Percentiles rank a stretch among this genome's conserved stretches.
Conservation (phyloP, 202 grass and related monocot genomes). For the Panicum hallii region DNA sequence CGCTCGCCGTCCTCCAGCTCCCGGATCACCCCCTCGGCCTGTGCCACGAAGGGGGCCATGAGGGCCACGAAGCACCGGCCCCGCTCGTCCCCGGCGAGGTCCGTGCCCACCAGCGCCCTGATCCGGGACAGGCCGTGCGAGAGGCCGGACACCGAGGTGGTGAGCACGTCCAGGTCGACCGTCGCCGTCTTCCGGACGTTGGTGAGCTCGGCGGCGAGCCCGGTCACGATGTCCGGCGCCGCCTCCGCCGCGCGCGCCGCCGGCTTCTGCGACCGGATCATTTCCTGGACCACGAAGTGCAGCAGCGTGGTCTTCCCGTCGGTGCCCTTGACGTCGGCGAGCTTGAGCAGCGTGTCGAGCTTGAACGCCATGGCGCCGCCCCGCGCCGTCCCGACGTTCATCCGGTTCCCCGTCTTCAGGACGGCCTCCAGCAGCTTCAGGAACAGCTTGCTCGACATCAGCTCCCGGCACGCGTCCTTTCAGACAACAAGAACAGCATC, state of each 20-base stretch:
- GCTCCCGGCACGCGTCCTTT: conserved; percentile 90
- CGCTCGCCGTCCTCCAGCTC: conserved; percentile 78
- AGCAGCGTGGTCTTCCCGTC: conserved; percentile 93
- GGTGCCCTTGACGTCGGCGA: conserved; percentile 88
- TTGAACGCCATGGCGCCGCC: conserved; percentile 91
- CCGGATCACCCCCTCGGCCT: conserved; percentile 63
- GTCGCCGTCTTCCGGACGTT: conserved; percentile 88
- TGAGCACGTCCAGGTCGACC: conserved; percentile 81
- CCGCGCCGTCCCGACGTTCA: conserved; percentile 89
- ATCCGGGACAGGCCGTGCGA: conserved; percentile 61
- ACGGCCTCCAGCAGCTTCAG: conserved; percentile 93
- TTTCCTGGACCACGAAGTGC: conserved; percentile 91
- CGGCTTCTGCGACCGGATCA: conserved; percentile 58
- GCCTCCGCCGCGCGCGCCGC: conserved; percentile 32
- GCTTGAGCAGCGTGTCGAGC: conserved; percentile 82
- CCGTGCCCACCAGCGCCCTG: conserved; percentile 53
- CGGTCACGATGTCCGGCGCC: conserved; percentile 61
- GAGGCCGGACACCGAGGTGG: conserved; percentile 69
- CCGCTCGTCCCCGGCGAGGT: conserved; percentile 39
- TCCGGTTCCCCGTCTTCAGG: conserved; percentile 93
- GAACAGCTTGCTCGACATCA: conserved; percentile 84
- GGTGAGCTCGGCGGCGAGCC: conserved; percentile 71
- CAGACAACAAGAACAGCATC: not conserved
- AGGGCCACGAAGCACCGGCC: conserved; percentile 55
- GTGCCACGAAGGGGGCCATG: conserved; percentile 64